Evolutionary conservation across 2,329 filamentous ascomycete genomes (phyloP).

Genomic region (Chaetomium globosum): DNA sequence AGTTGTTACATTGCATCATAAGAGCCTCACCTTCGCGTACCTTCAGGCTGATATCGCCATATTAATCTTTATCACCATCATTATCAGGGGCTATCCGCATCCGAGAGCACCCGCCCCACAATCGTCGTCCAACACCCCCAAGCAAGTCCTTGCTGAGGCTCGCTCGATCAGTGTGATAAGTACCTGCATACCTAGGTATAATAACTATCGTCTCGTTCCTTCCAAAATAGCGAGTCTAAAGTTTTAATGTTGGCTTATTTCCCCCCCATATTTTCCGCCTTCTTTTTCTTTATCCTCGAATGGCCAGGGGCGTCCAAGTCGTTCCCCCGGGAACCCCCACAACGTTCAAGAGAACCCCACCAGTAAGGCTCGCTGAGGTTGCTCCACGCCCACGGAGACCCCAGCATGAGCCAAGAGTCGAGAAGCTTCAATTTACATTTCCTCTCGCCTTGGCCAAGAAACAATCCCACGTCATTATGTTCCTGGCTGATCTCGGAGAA

Average conservation of each 20-base stretch:
- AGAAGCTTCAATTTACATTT: too few species aligned
- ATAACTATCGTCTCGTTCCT: too few species aligned
- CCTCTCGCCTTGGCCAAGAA: not conserved
- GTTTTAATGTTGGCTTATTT: too few species aligned
- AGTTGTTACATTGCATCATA: not conserved
- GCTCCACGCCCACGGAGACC: not conserved
- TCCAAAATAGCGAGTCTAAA: too few species aligned
- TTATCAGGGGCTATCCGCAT: not conserved
- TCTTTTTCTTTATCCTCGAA: too few species aligned
- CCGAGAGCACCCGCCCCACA: not conserved
- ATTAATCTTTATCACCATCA: not conserved
- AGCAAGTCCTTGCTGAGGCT: too few species aligned
- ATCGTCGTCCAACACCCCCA: too few species aligned
- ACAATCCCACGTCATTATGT: not conserved
- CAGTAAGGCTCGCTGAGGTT: not conserved
- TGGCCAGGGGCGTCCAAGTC: too few species aligned
- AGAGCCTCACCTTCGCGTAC: conserved; percentile 3
- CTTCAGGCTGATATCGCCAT: conserved; percentile 5
- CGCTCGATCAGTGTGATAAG: too few species aligned
- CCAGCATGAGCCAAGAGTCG: not conserved
- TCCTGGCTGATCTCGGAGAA: not conserved
- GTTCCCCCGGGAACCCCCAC: not conserved
- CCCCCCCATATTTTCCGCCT: too few species aligned
- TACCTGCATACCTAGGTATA: too few species aligned
- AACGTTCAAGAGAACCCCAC: not conserved